A percentile compares a stretch with the other conserved stretches of the same genome.
phyloP scores from a whole-genome alignment of 2,329 filamentous ascomycete species.

The Nigrograna mackinnonii region DNA sequence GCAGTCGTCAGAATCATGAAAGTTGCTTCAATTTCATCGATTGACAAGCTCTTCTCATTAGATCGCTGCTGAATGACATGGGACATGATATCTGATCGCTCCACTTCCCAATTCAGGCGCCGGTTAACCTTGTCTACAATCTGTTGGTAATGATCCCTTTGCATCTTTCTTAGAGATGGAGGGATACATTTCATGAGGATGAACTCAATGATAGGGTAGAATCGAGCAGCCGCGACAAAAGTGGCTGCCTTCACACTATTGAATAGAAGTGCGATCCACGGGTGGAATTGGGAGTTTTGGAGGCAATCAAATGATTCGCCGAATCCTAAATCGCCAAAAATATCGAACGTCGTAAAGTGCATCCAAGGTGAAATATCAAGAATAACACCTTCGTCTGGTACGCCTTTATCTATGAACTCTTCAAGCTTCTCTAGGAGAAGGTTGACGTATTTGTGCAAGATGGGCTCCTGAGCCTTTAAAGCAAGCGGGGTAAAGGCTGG shows the following conservation, averaged over 20 bases:
- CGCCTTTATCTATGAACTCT: not conserved
- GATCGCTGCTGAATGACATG: slow-evolving; percentile 1
- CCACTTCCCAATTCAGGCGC: slow-evolving; percentile 9
- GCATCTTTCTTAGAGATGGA: slow-evolving; percentile 5
- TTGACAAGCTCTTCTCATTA: slow-evolving; percentile 2
- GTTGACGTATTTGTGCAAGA: slow-evolving; percentile 3
- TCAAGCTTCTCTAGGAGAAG: slow-evolving; percentile 7
- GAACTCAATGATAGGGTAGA: slow-evolving; percentile 3
- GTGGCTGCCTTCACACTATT: slow-evolving; percentile 3
- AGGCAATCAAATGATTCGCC: slow-evolving; percentile 29
- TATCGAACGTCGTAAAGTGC: slow-evolving; percentile 15
- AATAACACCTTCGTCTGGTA: not conserved
- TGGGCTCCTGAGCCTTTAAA: slow-evolving; percentile 4
- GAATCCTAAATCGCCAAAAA: slow-evolving; percentile 25
- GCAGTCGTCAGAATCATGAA: slow-evolving; percentile 5
- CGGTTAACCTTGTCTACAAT: slow-evolving; percentile 6
- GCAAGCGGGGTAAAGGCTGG: slow-evolving; percentile 8
- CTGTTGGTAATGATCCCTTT: slow-evolving; percentile 1
- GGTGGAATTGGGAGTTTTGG: slow-evolving; percentile 17
- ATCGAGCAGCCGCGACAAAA: not conserved
- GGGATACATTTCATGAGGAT: slow-evolving; percentile 5
- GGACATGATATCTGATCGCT: slow-evolving; percentile 8
- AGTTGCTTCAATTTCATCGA: slow-evolving; percentile 1
- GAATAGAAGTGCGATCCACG: slow-evolving; percentile 9
- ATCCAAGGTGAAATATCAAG: slow-evolving; percentile 4